Evolutionary conservation across 1,139 yeast genomes (phyloP).

Genomic region (Scheffersomyces segobiensis): DNA sequence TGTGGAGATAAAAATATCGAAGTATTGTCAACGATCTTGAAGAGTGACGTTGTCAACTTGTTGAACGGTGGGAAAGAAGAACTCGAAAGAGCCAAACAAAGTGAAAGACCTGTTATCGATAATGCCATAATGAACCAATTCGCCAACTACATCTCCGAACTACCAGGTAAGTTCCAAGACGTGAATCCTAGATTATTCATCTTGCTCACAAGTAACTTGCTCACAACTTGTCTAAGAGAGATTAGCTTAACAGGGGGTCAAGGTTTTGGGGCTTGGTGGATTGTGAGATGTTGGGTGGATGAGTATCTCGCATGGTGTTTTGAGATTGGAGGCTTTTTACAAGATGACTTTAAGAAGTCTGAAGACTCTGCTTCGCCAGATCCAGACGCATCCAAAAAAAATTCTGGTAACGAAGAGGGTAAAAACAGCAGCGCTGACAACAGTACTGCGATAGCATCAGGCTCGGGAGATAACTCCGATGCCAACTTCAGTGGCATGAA

Average conservation of each 20-base stretch:
- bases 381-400: not conserved
- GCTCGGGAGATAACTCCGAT: not conserved
- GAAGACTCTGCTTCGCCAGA: not conserved
- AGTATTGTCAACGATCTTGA: conserved; percentile 40
- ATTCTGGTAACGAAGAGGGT: not conserved
- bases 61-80: conserved; percentile 16
- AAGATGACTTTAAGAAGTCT: conserved; percentile 26
- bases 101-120: not conserved
- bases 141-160: conserved; percentile 29
- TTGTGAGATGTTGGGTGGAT: conserved; percentile 73
- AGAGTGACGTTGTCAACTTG: conserved; percentile 42
- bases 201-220: conserved; percentile 52
- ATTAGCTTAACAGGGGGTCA: conserved; percentile 60
- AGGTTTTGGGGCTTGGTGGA: conserved; percentile 79
- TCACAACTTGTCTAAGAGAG: conserved; percentile 67
- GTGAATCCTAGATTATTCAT: conserved; percentile 59
- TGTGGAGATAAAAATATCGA: conserved; percentile 39
- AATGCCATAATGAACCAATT: conserved; percentile 13
- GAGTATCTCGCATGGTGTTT: conserved; percentile 72
- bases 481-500: not conserved
- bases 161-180: conserved; percentile 50
- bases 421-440: not conserved
- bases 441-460: not conserved
- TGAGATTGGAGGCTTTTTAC: conserved; percentile 66
- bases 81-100: not conserved